These are phyloP conservation scores for Alloteropsis semialata DNA, from an alignment of 176 grass and related monocot species.

Conservation along the genomic window DNA sequence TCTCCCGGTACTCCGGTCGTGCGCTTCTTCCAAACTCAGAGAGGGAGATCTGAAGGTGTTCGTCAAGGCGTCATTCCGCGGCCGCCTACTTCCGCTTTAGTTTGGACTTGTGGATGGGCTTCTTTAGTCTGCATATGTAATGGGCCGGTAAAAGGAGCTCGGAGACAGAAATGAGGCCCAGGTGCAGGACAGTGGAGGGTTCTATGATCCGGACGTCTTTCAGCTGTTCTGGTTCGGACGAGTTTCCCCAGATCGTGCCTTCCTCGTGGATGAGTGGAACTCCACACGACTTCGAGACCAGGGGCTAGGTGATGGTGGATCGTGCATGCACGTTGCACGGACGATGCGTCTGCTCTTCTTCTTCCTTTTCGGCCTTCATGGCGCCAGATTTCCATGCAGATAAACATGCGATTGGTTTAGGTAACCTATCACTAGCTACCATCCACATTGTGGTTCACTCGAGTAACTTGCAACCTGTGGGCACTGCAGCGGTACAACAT, in stretches of 20 bases:
- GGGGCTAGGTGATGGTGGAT: not conserved
- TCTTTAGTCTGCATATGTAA: not conserved
- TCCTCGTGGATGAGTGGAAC: not conserved
- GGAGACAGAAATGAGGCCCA: not conserved
- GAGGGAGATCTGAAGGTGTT: too few species aligned
- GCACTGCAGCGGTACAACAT: too few species aligned
- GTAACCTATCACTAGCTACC: not conserved
- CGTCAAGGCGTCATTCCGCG: too few species aligned
- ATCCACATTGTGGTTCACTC: not conserved
- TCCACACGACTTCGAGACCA: not conserved
- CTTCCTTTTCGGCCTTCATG: slow-evolving; percentile 21
- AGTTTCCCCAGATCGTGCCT: too few species aligned
- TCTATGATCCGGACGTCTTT: not conserved
- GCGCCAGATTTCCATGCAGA: not conserved
- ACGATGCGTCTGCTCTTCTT: not conserved
- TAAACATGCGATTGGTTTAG: not conserved
- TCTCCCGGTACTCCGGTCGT: not conserved
- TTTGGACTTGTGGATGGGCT: too few species aligned
- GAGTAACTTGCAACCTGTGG: not conserved
- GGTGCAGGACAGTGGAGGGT: not conserved
- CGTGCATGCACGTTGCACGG: not conserved
- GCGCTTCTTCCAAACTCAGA: not conserved
- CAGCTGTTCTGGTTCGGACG: not conserved
- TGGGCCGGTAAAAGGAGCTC: not conserved
- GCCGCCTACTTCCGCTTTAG: too few species aligned